Evolutionary conservation across 768 basidiomycete genomes (phyloP).

Genomic region (Hypholoma sublateritium): DNA sequence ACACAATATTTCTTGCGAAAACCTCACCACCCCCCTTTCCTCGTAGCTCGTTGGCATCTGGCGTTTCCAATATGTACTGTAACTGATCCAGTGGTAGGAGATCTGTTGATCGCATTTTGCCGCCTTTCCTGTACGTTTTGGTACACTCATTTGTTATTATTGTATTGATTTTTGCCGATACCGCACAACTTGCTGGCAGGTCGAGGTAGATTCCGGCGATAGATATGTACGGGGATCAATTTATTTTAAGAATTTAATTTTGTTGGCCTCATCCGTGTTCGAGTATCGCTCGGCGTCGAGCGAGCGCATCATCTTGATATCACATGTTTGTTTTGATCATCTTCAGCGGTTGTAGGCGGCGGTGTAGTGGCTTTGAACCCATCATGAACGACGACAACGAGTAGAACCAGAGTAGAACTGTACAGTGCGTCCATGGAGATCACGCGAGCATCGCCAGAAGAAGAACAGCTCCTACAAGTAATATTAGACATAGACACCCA

Average conservation of each 20-base stretch:
- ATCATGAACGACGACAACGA: no score
- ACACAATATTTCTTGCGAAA: background rate
- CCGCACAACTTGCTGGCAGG: background rate
- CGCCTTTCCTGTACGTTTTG: background rate
- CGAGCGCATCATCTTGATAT: background rate
- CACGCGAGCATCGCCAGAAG: no score
- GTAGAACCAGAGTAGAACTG: no score
- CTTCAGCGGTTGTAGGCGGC: background rate
- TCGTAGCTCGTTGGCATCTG: background rate
- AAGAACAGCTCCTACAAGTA: no score
- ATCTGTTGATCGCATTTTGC: background rate
- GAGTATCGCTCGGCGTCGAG: no score
- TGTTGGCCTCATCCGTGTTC: background rate
- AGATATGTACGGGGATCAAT: background rate
- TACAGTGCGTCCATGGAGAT: no score
- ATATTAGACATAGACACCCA: no score
- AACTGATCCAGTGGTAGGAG: background rate
- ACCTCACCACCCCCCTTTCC: background rate
- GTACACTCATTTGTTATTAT: background rate
- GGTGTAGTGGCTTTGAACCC: no score
- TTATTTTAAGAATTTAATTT: conserved; percentile 1
- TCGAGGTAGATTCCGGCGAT: background rate
- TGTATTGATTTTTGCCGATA: background rate
- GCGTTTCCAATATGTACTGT: background rate
- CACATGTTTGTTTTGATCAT: background rate